Percentiles rank a stretch among this genome's conserved stretches.
Evolutionary conservation across 495 filamentous ascomycete genomes (phyloP).

Genomic region (Chaetomidium leptoderma): DNA sequence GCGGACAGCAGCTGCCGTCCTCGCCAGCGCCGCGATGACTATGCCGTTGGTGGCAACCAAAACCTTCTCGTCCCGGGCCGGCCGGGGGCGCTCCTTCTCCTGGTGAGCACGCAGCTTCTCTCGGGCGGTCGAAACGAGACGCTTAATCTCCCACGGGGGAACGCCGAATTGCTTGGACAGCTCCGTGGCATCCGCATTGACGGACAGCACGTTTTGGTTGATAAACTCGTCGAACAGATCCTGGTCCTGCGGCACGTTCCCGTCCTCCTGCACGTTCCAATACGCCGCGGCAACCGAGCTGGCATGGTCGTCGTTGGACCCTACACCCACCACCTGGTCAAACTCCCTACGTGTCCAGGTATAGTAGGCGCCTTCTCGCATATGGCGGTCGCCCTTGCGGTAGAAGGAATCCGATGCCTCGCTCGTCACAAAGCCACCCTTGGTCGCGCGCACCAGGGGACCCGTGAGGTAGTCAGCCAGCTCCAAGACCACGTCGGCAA

Average conservation of each 20-base stretch:
- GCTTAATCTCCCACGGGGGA: slow-evolving; percentile 64
- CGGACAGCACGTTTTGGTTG: slow-evolving; percentile 62
- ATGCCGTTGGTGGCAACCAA: slow-evolving; percentile 86
- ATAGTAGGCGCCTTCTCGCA: slow-evolving; percentile 92
- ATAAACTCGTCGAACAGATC: slow-evolving; percentile 94
- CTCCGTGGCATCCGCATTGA: slow-evolving; percentile 51
- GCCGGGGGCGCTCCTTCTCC: slow-evolving; percentile 69
- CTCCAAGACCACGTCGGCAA: slow-evolving; percentile 77
- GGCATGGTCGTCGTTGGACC: slow-evolving; percentile 47
- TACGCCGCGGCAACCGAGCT: slow-evolving; percentile 74
- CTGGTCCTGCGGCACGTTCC: slow-evolving; percentile 78
- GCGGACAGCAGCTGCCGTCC: slow-evolving; percentile 63
- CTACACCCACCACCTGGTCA: slow-evolving; percentile 62
- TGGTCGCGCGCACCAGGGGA: slow-evolving; percentile 57
- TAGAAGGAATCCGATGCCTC: slow-evolving; percentile 92
- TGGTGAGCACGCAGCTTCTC: slow-evolving; percentile 69
- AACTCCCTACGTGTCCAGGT: slow-evolving; percentile 91
- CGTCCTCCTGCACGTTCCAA: slow-evolving; percentile 81
- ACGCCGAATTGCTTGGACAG: slow-evolving; percentile 77
- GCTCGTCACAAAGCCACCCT: slow-evolving; percentile 79
- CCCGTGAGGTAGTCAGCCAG: slow-evolving; percentile 76
- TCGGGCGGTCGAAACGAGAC: slow-evolving; percentile 63
- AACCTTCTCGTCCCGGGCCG: slow-evolving; percentile 88
- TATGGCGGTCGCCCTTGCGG: slow-evolving; percentile 69
- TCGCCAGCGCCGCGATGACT: slow-evolving; percentile 76